Evolutionary conservation across 768 basidiomycete genomes (phyloP), one percentile per base, ranked within the genome.

Genomic region (Lentinula aciculospora): DNA sequence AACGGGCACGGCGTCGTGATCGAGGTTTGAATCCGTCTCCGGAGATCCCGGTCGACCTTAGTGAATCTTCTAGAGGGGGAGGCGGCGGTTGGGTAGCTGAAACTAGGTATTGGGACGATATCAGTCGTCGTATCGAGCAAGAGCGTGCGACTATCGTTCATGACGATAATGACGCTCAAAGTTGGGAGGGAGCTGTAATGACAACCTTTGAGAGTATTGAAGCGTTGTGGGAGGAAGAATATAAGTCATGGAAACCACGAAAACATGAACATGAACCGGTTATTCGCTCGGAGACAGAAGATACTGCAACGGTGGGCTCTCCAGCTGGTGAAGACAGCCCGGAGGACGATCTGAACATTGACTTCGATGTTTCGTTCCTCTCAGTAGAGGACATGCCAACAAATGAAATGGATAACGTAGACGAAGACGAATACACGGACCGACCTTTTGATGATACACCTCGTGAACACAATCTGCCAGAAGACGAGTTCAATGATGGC

Each of bases 171-270:
- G 44, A 49, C 31, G 63, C 61, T 28, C 66, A 67, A 53, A 66
- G 70, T 17, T 94, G 91, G 92, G 85, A 88, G 64, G 74, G 74
- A 60, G 86, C 81, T 78, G 82, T 91, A 28, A 88, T 91, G 85
- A 89, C 93, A 6, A 83, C 89, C 0, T 98, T 97, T 65, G 88
- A 97, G 71, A 95, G 94, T 63, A 76, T 90, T 25, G 89, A 95
- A 71, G 88, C 85, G 1, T 77, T 94, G 9, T 97, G 94, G 94
- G 85, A 89, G 45, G 71, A 78, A 34, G 62, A 76, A 55, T 80
- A 76, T 68, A 83, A 72, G 66, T 74, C 72, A 9, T 88, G 88
- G 86, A 81, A 69, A 65, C 83, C 86, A 21, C 54, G 45, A 21
- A 59, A n/a, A 31, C 53, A 57, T 25, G 48, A 55, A 0, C 54